These are phyloP conservation scores for Anaeramoeba ignava DNA, from an alignment of 78 protist species.

Conservation along the genomic window DNA sequence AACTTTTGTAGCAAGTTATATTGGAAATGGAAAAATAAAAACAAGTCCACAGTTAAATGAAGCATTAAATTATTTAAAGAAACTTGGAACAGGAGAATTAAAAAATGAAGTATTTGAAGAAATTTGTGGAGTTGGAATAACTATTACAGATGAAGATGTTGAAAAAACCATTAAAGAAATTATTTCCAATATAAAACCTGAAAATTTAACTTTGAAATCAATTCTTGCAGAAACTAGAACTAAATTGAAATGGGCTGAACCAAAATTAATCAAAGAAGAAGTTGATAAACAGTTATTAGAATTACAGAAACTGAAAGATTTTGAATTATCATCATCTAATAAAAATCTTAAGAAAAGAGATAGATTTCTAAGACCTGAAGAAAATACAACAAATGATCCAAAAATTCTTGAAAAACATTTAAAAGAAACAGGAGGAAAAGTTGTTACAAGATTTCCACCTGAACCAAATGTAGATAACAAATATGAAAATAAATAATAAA, in stretches of 20 bases:
- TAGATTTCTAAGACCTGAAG: background rate
- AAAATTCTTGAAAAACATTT: slow-evolving; percentile 11
- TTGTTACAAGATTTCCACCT: slow-evolving; percentile 93
- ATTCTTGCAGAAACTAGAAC: background rate
- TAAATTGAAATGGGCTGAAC: background rate
- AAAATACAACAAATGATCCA: background rate
- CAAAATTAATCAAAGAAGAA: background rate
- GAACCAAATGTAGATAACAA: slow-evolving; percentile 83
- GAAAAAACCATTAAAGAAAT: background rate
- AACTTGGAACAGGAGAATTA: background rate
- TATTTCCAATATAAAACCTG: background rate
- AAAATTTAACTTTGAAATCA: background rate
- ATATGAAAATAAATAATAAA: background rate
- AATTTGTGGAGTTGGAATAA: background rate
- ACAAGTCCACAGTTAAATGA: background rate
- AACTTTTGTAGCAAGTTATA: background rate
- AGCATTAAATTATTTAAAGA: background rate
- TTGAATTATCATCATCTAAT: background rate
- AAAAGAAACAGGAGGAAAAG: slow-evolving; percentile 54
- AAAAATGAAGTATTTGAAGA: background rate
- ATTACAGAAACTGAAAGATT: background rate
- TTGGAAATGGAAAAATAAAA: background rate
- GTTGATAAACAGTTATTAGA: background rate
- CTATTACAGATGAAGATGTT: background rate
- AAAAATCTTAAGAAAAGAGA: background rate